Percentiles rank a stretch among this genome's conserved stretches.
phyloP scores from a whole-genome alignment of 2,329 filamentous ascomycete species.

The Aspergillus sp. region DNA sequence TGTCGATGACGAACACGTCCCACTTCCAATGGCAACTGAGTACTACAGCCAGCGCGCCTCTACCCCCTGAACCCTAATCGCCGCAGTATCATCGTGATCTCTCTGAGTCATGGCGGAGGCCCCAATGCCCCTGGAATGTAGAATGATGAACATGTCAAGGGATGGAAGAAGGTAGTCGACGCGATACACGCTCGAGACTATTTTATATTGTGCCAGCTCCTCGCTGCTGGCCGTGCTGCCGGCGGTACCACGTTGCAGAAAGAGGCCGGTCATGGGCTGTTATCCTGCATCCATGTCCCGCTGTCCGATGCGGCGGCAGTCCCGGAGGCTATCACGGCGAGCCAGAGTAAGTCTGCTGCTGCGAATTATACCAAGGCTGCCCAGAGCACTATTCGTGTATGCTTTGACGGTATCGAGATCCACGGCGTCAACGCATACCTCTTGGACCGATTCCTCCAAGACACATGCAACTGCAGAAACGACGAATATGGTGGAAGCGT shows the following conservation, averaged over 20 bases:
- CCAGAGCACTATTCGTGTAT: slow-evolving; percentile 45
- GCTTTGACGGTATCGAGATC: slow-evolving; percentile 45
- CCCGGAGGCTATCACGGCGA: slow-evolving; percentile 20
- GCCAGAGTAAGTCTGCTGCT: slow-evolving; percentile 35
- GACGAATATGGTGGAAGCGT: slow-evolving; percentile 44
- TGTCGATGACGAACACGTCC: neutral
- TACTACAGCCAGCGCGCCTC: slow-evolving; percentile 49
- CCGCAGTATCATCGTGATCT: slow-evolving; percentile 52
- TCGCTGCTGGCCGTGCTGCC: slow-evolving; percentile 52
- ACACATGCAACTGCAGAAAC: slow-evolving; percentile 38
- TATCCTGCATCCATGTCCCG: slow-evolving; percentile 35
- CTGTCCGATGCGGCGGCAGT: slow-evolving; percentile 26
- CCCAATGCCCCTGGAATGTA: slow-evolving; percentile 52
- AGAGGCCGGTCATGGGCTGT: slow-evolving; percentile 3
- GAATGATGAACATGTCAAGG: slow-evolving; percentile 45
- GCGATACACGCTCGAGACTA: slow-evolving; percentile 55
- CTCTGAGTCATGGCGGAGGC: slow-evolving; percentile 39
- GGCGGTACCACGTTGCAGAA: slow-evolving; percentile 21
- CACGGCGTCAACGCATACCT: slow-evolving; percentile 43
- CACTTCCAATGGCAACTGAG: slow-evolving; percentile 21
- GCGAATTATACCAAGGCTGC: slow-evolving; percentile 36
- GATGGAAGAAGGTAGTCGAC: slow-evolving; percentile 55
- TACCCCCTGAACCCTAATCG: slow-evolving; percentile 49
- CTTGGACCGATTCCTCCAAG: slow-evolving; percentile 43
- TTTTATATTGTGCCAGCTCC: slow-evolving; percentile 56